A percentile compares a stretch with the other conserved stretches of the same genome.
These are phyloP conservation scores for Eucalyptus cloeziana DNA, from an alignment of 345 rosid genomes.

Conservation along the genomic window DNA sequence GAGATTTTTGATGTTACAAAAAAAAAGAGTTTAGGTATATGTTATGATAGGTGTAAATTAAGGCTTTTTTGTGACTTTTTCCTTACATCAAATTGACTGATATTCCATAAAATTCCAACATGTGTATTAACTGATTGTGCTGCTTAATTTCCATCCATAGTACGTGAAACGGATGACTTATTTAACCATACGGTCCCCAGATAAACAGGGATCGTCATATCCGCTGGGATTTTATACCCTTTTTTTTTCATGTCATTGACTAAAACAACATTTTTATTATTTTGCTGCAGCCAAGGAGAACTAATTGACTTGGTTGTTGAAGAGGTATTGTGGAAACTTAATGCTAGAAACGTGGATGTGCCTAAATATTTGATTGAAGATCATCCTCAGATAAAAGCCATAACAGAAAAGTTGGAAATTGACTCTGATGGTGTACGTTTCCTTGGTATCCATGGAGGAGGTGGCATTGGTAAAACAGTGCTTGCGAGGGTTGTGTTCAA, in stretches of 20 bases:
- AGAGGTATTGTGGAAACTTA: not conserved
- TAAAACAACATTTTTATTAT: not conserved
- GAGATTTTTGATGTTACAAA: not conserved
- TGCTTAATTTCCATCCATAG: not conserved
- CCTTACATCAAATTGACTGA: not conserved
- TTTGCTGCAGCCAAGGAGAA: not conserved
- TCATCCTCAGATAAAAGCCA: not conserved
- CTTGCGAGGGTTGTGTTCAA: not conserved
- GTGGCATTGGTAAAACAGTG: not conserved
- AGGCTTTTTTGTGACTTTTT: not conserved
- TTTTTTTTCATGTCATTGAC: not conserved
- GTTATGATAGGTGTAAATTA: not conserved
- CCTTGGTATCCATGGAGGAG: not conserved
- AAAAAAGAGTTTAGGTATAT: not conserved
- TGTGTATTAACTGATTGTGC: not conserved
- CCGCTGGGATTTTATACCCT: not conserved
- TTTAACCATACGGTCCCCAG: not conserved
- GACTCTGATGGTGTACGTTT: not conserved
- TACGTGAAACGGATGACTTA: not conserved
- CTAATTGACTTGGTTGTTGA: not conserved
- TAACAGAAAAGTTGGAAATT: not conserved
- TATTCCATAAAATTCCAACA: not conserved
- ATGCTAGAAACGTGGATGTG: not conserved
- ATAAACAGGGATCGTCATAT: not conserved
- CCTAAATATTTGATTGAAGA: not conserved